Evolutionary conservation across 768 basidiomycete genomes (phyloP).

Genomic region (Amanita pallidorosea): DNA sequence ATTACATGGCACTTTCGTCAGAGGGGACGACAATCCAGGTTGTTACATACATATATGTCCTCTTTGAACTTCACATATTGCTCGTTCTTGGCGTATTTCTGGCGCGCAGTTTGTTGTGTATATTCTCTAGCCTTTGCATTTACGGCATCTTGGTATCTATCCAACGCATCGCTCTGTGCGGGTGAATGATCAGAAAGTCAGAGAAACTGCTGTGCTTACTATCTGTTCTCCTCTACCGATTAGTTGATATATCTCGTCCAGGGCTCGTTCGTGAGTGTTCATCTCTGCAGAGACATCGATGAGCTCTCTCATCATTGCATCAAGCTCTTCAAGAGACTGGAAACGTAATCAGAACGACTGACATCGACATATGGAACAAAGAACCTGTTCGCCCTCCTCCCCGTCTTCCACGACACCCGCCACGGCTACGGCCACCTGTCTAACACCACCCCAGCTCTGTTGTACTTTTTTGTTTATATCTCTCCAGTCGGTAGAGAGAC

Average conservation of each 20-base stretch:
- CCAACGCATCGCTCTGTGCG: constrained; percentile 37
- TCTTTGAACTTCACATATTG: constrained; percentile 55
- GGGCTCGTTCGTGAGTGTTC: constrained; percentile 37
- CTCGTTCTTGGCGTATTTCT: constrained; percentile 62
- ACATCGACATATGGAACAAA: constrained; percentile 7
- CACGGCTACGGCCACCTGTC: constrained; percentile 43
- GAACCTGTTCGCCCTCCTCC: constrained; percentile 41
- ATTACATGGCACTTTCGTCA: not conserved
- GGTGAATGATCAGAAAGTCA: not conserved
- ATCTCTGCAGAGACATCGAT: constrained; percentile 60
- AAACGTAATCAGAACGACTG: not conserved
- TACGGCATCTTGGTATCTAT: constrained; percentile 39
- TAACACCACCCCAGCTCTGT: constrained; percentile 33
- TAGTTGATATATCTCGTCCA: constrained; percentile 47
- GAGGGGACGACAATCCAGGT: not conserved
- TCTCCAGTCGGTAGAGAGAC: constrained; percentile 55
- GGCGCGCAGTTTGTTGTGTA: constrained; percentile 52
- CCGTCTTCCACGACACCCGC: constrained; percentile 52
- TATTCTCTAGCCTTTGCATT: constrained; percentile 35
- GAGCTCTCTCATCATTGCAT: constrained; percentile 54
- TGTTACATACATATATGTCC: constrained; percentile 48
- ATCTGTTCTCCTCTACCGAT: constrained; percentile 48
- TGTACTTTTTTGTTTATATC: constrained; percentile 39
- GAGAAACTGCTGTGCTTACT: constrained; percentile 26
- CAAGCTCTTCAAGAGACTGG: constrained; percentile 50